Conservation (phyloP, 2,329 filamentous ascomycete species). For the Pseudocercospora musae region DNA sequence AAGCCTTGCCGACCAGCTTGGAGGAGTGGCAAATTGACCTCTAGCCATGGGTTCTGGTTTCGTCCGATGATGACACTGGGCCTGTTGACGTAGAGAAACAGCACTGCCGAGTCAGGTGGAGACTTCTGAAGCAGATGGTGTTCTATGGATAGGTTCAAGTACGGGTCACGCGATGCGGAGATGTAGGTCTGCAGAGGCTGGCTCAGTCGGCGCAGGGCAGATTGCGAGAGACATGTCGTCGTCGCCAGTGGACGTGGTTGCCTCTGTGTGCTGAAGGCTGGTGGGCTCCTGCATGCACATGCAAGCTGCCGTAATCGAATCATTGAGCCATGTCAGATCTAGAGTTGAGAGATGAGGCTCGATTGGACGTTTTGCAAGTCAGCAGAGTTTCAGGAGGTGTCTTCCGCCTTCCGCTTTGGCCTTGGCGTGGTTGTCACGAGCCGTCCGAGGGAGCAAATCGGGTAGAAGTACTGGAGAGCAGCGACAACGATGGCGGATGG, state of each 20-base stretch:
- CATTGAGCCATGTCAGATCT: conserved; percentile 32
- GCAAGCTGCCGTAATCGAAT: conserved; percentile 25
- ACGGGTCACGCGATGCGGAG: conserved; percentile 64
- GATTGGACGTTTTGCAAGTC: conserved; percentile 13
- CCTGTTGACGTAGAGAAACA: conserved; percentile 84
- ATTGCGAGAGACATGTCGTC: conserved; percentile 27
- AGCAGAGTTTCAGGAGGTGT: background rate
- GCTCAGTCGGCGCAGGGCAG: conserved; percentile 22
- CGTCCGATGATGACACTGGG: conserved; percentile 88
- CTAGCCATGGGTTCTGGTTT: conserved; percentile 97
- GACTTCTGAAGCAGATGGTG: conserved; percentile 79
- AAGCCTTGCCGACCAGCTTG: conserved; percentile 37
- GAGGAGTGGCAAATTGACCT: conserved; percentile 71
- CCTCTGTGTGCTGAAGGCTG: conserved; percentile 3
- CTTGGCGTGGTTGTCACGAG: background rate
- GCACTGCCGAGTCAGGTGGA: conserved; percentile 66
- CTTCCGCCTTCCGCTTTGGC: conserved; percentile 3
- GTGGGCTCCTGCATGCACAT: conserved; percentile 26
- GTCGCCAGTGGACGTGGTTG: conserved; percentile 13
- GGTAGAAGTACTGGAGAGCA: no score
- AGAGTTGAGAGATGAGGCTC: background rate
- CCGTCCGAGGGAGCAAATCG: background rate
- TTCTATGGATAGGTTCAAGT: conserved; percentile 89
- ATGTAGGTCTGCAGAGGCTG: conserved; percentile 45
- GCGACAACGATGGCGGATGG: background rate